These are phyloP conservation scores for Jamesozyma spencerorum DNA, from an alignment of 805 yeast genomes.

Conservation along the genomic window DNA sequence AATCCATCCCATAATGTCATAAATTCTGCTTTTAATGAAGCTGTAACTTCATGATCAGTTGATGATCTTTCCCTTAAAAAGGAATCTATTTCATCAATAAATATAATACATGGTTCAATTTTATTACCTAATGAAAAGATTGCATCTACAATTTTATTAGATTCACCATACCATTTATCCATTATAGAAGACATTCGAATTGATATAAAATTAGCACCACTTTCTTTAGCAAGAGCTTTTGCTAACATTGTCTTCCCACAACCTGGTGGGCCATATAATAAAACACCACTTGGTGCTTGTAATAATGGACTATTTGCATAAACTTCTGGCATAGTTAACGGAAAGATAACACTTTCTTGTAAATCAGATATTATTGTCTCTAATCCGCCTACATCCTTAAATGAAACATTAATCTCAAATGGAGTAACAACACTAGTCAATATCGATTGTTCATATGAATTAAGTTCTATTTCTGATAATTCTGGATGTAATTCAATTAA, in stretches of 20 bases:
- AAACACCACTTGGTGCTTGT: constrained; percentile 90
- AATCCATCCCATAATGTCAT: constrained; percentile 98
- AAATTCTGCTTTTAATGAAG: constrained; percentile 89
- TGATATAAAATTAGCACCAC: constrained; percentile 84
- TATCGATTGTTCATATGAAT: constrained; percentile 69
- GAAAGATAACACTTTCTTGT: constrained; percentile 80
- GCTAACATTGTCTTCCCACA: constrained; percentile 98
- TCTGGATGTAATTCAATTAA: constrained; percentile 54
- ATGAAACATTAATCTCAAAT: constrained; percentile 65
- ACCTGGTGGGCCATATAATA: constrained; percentile 92
- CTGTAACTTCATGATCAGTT: constrained; percentile 89
- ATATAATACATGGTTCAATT: constrained; percentile 87
- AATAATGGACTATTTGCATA: constrained; percentile 65
- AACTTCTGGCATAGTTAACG: constrained; percentile 67
- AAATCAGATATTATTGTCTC: constrained; percentile 75
- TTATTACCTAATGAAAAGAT: constrained; percentile 82
- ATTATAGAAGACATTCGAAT: constrained; percentile 87
- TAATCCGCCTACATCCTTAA: constrained; percentile 82
- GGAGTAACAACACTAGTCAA: constrained; percentile 76
- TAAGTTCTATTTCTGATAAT: constrained; percentile 38
- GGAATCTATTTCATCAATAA: constrained; percentile 94
- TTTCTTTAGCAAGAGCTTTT: constrained; percentile 85
- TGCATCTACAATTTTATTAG: constrained; percentile 88
- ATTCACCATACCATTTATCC: constrained; percentile 98
- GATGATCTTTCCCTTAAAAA: constrained; percentile 78